A percentile compares a stretch with the other conserved stretches of the same genome.
These are phyloP conservation scores for Chlamydomonas reinhardtii DNA, from an alignment of 163 green algal species.

Conservation along the genomic window DNA sequence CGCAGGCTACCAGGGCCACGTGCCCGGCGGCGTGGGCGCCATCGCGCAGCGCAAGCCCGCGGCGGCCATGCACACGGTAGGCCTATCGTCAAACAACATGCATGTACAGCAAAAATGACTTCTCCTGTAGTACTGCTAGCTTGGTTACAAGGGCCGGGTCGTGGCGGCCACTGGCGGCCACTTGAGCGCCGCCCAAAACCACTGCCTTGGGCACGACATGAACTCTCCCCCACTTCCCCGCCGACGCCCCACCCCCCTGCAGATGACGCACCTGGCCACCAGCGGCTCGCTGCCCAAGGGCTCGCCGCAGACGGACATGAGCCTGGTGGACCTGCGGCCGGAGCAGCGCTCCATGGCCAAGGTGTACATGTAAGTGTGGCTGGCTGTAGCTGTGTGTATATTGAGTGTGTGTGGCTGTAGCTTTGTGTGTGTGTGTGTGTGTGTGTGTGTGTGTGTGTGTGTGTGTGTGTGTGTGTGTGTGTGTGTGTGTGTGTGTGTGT, in stretches of 20 bases:
- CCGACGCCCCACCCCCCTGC: not conserved
- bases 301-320: conserved; percentile 46
- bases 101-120: too few species aligned
- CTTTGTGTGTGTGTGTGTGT: too few species aligned
- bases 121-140: too few species aligned
- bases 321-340: conserved; percentile 52
- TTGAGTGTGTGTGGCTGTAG: not conserved
- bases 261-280: conserved; percentile 34
- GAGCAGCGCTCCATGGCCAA: conserved; percentile 35
- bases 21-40: conserved; percentile 15
- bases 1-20: conserved; percentile 43
- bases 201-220: too few species aligned
- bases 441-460: too few species aligned
- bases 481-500: too few species aligned
- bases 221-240: too few species aligned
- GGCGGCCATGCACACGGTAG: conserved; percentile 48
- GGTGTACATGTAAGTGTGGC: conserved; percentile 23
- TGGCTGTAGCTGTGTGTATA: not conserved
- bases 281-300: not conserved
- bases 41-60: conserved; percentile 47
- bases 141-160: too few species aligned
- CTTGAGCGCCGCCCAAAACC: too few species aligned
- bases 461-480: too few species aligned
- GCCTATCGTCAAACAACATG: too few species aligned
- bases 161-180: too few species aligned